These are phyloP conservation scores for Fusarium luffae DNA, from an alignment of 2,329 filamentous ascomycete species.

Conservation along the genomic window DNA sequence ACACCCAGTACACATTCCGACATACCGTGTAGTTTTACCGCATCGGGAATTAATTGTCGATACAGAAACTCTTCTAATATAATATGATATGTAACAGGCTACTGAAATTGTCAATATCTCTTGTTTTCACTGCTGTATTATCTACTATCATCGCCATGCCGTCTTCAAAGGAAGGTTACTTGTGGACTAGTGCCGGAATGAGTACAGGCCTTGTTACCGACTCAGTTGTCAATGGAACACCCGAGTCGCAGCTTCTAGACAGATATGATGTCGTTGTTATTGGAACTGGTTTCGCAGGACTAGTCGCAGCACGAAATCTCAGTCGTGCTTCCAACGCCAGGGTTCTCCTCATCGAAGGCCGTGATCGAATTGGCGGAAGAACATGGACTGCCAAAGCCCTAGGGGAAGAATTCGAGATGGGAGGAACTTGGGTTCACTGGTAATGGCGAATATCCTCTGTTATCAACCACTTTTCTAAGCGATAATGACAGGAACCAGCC, in stretches of 20 bases:
- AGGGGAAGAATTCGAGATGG: constrained; percentile 54
- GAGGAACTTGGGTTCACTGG: constrained; percentile 55
- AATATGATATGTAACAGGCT: no score
- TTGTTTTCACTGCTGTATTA: no score
- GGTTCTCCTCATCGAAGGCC: constrained; percentile 52
- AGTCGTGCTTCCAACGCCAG: background rate
- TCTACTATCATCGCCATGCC: background rate
- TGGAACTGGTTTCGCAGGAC: constrained; percentile 24
- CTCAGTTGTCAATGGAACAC: constrained; percentile 20
- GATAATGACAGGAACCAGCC: constrained; percentile 39
- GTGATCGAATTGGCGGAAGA: constrained; percentile 56
- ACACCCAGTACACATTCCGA: no score
- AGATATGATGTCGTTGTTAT: constrained; percentile 31
- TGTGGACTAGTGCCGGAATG: constrained; percentile 15
- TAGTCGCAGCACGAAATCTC: constrained; percentile 18
- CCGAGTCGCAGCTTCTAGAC: background rate
- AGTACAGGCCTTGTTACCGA: constrained; percentile 20
- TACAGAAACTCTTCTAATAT: no score
- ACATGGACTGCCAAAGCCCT: constrained; percentile 53
- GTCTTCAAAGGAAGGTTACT: constrained; percentile 25
- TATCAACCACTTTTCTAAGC: no score
- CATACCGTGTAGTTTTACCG: no score
- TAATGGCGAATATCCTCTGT: no score
- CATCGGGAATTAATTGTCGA: no score
- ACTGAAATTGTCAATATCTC: no score